Evolutionary conservation across 768 basidiomycete species (phyloP), one percentile per base, ranked within the genome.

Genomic region (Wakefieldia striispora): DNA sequence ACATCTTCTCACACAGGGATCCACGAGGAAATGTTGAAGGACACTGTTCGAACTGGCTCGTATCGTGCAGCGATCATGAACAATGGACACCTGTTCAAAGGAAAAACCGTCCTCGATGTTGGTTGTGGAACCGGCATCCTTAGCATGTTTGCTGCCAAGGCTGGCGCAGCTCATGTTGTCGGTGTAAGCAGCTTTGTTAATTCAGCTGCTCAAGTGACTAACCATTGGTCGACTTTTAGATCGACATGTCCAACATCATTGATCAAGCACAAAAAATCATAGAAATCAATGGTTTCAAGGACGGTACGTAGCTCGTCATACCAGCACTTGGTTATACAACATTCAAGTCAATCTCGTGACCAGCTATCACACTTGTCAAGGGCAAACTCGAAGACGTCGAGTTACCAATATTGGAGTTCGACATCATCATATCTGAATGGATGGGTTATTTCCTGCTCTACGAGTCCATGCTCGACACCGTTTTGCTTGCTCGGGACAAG

Each of bases 221-320:
- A 56, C 59, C 44, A 48, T 58, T 20, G 41, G 39, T 43, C 38
- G 6, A 43, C 40, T 51, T 39, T 40, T 41, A 95, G 91, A 95
- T 99, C 71, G 97, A 99, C 75, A 99, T 99, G 97, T 97, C 94
- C 50, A 99, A 99, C 74, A 99, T 99, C 72, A 91, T 98, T 70
- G 97, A 98, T 75, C 95, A 98, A 74, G 97, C 97, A 3, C 83
- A 87, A 75, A 95, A 92, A 72, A 99, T 99, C 56, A 84, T 98
- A 57, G 87, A 93, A 60, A 89, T 91, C 14, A 99, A 99, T 59
- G 95, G 95, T 42, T 97, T 97, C 78, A 84, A 86, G 72, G 88
- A 97, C 66, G 88, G 95, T 97, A 54, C 57, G 91, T 75, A 17
- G 36, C 40, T 41, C n/a, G 19, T 40, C 43, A n/a, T n/a, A 38